Evolutionary conservation across 2,329 filamentous ascomycete species (phyloP).

Genomic region (Gaeumannomyces sp.): DNA sequence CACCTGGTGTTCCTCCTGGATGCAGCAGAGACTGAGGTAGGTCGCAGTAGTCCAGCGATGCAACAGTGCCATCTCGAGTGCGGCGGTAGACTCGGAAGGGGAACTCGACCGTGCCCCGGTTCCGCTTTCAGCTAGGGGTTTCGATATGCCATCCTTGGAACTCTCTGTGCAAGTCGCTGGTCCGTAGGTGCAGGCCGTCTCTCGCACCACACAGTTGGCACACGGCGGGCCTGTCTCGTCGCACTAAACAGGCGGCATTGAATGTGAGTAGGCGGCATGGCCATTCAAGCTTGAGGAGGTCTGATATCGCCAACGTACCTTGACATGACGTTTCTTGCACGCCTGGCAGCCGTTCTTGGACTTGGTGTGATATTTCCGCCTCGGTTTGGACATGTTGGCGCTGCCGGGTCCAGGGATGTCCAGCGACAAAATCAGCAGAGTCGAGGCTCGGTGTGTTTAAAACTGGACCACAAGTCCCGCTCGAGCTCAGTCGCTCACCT

Average conservation of each 20-base stretch:
- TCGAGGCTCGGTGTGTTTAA: not conserved
- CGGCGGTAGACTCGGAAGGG: not conserved
- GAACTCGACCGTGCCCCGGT: no score
- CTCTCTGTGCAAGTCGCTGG: not conserved
- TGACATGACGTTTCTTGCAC: slow-evolving; percentile 4
- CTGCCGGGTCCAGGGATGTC: not conserved
- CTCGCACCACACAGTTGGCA: not conserved
- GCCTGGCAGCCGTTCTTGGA: not conserved
- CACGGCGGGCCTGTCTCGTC: slow-evolving; percentile 3
- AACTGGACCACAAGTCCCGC: no score
- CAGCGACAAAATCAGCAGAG: not conserved
- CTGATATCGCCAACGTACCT: not conserved
- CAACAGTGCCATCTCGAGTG: not conserved
- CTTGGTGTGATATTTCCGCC: slow-evolving; percentile 1
- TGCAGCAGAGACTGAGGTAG: slow-evolving; percentile 1
- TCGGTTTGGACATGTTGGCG: not conserved
- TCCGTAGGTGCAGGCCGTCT: not conserved
- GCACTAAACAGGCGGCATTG: not conserved
- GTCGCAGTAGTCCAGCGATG: not conserved
- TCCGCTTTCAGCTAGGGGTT: not conserved
- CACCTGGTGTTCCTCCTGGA: not conserved
- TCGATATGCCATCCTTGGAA: not conserved
- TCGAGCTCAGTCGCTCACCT: no score
- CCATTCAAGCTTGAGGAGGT: not conserved
- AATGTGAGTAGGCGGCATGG: not conserved